Base-by-base conservation (phyloP, 73 alveolate species). In the Paramecium biaurelia region DNA sequence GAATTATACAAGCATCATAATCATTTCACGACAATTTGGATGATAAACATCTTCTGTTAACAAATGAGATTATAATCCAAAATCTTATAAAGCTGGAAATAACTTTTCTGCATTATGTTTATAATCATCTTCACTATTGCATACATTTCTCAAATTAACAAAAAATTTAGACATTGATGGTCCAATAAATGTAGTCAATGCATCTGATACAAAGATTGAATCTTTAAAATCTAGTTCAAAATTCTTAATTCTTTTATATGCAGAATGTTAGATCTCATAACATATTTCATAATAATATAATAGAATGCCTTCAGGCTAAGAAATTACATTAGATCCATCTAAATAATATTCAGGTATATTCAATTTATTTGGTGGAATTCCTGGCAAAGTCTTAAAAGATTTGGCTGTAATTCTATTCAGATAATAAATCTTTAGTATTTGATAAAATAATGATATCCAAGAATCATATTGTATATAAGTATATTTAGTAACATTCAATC, bases 21-120 rank as follows among this genome's bases (percentile, higher is more conserved):
- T 95, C 95, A 97, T 92, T 93, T 97, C 99, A 92, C 99, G 96
- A 26, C 98, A 98, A 84, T 97, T 93, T 4, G 99, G 99, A 70
- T 94, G 93, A 7, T 95, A 96, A 15, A 97, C 43, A 70, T 97
- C 99, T 30, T 38, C 63, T 0, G 98, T 95, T 14, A 85, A 45
- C 4, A 97, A 57, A 58, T 96, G 98, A 10, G 98, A 93, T 63
- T 94, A 45, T 30, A 97, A 92, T 8, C 99, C 99, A 32, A 97
- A 96, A 70, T 97, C 99, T 74, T 93, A 92, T 45, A 97, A 93
- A 5, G 97, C 96, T n/a, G 95, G 97, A n/a, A 97, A 92, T 6
- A 97, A 76, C 32, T 95, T 96, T 92, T 96, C 98, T 6, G 98
- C 96, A 92, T 97, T 97, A 90, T 92, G 94, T 26, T 92, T 37